Evolutionary conservation across 2,329 filamentous ascomycete species (phyloP), one percentile per base, ranked within the genome.

Genomic region (Meredithiella fracta): DNA sequence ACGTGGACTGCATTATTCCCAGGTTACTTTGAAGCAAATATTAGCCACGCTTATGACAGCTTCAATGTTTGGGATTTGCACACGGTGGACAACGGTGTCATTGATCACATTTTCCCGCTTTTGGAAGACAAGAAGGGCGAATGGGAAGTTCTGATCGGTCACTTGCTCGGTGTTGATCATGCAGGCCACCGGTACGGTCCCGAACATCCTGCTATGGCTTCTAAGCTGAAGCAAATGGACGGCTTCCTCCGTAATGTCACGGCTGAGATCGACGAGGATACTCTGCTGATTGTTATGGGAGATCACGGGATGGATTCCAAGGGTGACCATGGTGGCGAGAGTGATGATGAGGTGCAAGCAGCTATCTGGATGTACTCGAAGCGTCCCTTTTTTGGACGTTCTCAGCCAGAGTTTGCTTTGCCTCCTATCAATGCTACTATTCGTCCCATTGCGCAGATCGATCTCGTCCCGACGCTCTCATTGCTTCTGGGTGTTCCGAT

Each of bases 361-460:
- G 89, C 92, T 1, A 69, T 98, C 50, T 98, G 92, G 91, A 94
- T 98, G 89, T 98, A 97, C 67, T 94, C 92, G 1, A 94, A 90
- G 67, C 83, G 80, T 62, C 81, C 82, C 0, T 68, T 86, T 8
- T 98, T 98, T 67, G 92, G 92, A 15, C 82, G 89, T 40, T 85
- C 80, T 1, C 74, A 78, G 51, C 70, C 78, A 2, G 76, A 79
- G 4, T 77, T 75, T 61, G 65, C 69, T 14, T 70, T 73, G 20
- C 82, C 81, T 17, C 82, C 79, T 5, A 68, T 71, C n/a, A 86
- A 78, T 22, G 89, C 90, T 42, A 94, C 92, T 66, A 78, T 82
- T 22, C 77, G 86, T 8, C 82, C 86, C 0, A 77, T 82, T 42
- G 80, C 80, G 59, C 92, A 98, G 68, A 98, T 98, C 61, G 92